Evolutionary conservation across 306 rosid species (phyloP).

Genomic region (Prunus padus): DNA sequence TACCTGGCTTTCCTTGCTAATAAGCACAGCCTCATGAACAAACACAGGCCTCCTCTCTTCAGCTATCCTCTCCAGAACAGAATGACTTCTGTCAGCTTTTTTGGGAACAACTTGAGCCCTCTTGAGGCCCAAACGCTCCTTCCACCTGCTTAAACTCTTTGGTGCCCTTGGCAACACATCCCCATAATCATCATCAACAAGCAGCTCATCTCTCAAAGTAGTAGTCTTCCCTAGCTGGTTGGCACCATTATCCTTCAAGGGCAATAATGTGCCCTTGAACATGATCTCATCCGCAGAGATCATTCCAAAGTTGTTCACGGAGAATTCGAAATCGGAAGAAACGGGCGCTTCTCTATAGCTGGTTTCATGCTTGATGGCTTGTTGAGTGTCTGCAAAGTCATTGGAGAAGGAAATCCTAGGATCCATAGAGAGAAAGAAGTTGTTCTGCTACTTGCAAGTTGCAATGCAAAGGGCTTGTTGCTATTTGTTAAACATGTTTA

Average conservation of each 20-base stretch:
- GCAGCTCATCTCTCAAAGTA: slow-evolving; percentile 77
- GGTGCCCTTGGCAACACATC: slow-evolving; percentile 45
- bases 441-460: background rate
- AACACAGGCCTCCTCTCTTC: slow-evolving; percentile 46
- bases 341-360: slow-evolving; percentile 89
- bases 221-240: slow-evolving; percentile 53
- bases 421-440: slow-evolving; percentile 38
- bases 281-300: slow-evolving; percentile 79
- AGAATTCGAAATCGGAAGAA: slow-evolving; percentile 91
- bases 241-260: slow-evolving; percentile 47
- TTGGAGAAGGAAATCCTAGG: slow-evolving; percentile 97
- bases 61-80: slow-evolving; percentile 49
- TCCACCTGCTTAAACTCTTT: slow-evolving; percentile 67
- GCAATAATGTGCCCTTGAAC: slow-evolving; percentile 77
- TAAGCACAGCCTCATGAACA: slow-evolving; percentile 47
- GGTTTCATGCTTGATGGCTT: slow-evolving; percentile 52
- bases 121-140: slow-evolving; percentile 67
- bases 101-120: slow-evolving; percentile 41
- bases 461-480: slow-evolving; percentile 27
- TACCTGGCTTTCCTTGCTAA: slow-evolving; percentile 59
- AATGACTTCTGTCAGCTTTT: slow-evolving; percentile 48
- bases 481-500: slow-evolving; percentile 41
- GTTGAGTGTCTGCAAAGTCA: slow-evolving; percentile 77
- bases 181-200: slow-evolving; percentile 36
- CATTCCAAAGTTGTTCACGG: slow-evolving; percentile 67